Evolutionary conservation across 345 rosid genomes (phyloP).

Genomic region (Heritiera fomes): DNA sequence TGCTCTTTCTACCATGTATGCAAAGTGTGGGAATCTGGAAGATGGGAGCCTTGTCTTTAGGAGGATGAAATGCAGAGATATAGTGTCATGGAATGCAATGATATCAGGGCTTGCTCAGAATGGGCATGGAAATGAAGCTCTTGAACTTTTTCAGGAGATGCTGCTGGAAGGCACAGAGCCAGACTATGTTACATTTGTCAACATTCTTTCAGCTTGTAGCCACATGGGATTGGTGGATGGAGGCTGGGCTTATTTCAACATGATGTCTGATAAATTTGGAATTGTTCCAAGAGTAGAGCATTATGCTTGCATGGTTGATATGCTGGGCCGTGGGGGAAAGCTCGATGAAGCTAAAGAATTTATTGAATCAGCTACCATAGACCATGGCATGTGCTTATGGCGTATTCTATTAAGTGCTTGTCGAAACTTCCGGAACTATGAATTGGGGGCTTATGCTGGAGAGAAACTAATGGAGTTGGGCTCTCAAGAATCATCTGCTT

Average conservation of each 20-base stretch:
- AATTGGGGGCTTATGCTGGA: constrained; percentile 71
- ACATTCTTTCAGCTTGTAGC: constrained; percentile 69
- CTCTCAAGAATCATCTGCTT: constrained; percentile 69
- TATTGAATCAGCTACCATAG: constrained; percentile 62
- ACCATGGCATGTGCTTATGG: constrained; percentile 72
- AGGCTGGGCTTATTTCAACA: constrained; percentile 56
- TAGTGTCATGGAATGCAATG: constrained; percentile 61
- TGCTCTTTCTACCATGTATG: constrained; percentile 56
- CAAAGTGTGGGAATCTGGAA: constrained; percentile 47
- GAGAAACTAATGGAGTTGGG: constrained; percentile 73
- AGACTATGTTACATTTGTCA: constrained; percentile 61
- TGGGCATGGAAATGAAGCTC: constrained; percentile 49
- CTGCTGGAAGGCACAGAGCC: constrained; percentile 53
- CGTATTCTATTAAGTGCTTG: constrained; percentile 67
- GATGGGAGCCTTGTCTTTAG: constrained; percentile 53
- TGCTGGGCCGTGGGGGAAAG: constrained; percentile 74
- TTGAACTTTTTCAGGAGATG: constrained; percentile 61
- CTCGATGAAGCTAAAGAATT: constrained; percentile 66
- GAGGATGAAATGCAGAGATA: constrained; percentile 53
- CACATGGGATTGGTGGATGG: constrained; percentile 71
- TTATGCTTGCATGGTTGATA: constrained; percentile 79
- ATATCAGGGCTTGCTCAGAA: constrained; percentile 56
- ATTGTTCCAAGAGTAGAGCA: constrained; percentile 65
- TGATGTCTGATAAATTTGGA: constrained; percentile 53
- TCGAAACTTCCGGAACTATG: constrained; percentile 54